A percentile compares a stretch with the other conserved stretches of the same genome.
Evolutionary conservation across 345 rosid species (phyloP).

Genomic region (Pistacia atlantica): DNA sequence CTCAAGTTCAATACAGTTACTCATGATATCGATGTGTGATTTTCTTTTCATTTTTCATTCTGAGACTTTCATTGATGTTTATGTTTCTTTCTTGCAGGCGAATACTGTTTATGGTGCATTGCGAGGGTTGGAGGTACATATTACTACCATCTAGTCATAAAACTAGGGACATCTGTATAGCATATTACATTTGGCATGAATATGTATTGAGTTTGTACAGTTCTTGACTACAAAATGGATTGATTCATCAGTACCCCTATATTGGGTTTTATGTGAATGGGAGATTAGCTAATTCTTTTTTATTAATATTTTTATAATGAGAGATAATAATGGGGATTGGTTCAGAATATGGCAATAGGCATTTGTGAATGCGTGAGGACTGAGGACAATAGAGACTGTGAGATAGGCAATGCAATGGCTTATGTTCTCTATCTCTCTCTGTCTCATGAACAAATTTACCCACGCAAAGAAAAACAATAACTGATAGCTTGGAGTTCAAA

Average conservation of each 20-base stretch:
- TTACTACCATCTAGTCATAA: conserved; percentile 5
- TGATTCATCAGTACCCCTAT: not conserved
- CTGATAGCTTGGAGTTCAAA: no score
- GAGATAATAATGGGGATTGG: not conserved
- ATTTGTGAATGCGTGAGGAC: not conserved
- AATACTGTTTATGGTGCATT: conserved; percentile 87
- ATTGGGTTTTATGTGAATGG: not conserved
- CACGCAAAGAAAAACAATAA: not conserved
- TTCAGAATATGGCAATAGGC: not conserved
- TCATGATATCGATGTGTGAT: not conserved
- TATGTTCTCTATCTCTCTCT: not conserved
- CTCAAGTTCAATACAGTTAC: not conserved
- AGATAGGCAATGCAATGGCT: not conserved
- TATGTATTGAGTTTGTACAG: not conserved
- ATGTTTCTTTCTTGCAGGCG: conserved; percentile 53
- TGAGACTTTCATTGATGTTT: not conserved
- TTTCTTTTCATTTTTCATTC: not conserved
- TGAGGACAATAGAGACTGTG: not conserved
- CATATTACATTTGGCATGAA: not conserved
- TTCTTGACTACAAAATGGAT: not conserved
- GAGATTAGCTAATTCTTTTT: not conserved
- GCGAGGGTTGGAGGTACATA: conserved; percentile 86
- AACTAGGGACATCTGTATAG: not conserved
- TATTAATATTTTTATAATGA: not conserved
- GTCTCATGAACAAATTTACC: not conserved